These are phyloP conservation scores for Cercospora berteroae DNA, from an alignment of 2,329 filamentous ascomycete species.

Conservation along the genomic window DNA sequence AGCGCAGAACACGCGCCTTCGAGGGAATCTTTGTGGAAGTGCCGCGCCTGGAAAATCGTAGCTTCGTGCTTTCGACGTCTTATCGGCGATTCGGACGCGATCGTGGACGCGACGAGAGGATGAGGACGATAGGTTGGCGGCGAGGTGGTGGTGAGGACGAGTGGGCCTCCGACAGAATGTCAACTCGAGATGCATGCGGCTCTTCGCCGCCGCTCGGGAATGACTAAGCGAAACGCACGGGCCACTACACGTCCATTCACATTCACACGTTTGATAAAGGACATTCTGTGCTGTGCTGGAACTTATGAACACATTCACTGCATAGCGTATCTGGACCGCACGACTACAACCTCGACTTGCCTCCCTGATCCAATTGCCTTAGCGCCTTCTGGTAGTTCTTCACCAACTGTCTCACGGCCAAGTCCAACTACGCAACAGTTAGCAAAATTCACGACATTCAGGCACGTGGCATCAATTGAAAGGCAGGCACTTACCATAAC, in stretches of 20 bases:
- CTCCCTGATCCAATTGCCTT: constrained; percentile 48
- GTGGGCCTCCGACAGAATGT: not conserved
- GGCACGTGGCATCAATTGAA: not conserved
- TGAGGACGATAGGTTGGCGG: not conserved
- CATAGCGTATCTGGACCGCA: not conserved
- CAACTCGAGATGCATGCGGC: constrained; percentile 8
- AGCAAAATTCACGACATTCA: not conserved
- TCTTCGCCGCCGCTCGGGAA: not conserved
- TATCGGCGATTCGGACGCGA: not conserved
- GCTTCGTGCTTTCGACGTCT: not conserved
- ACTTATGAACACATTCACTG: not conserved
- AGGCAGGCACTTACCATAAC: constrained; percentile 49
- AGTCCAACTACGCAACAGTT: constrained; percentile 48
- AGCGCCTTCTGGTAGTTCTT: constrained; percentile 64
- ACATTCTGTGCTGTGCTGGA: not conserved
- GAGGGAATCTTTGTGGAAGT: not conserved
- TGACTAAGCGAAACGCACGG: not conserved
- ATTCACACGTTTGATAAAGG: not conserved
- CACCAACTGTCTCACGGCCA: constrained; percentile 65
- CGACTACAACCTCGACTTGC: constrained; percentile 45
- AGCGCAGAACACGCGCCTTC: constrained; percentile 22
- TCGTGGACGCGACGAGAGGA: not conserved
- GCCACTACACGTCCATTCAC: not conserved
- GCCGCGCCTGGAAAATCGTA: not conserved
- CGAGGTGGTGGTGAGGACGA: not conserved